Conservation (phyloP, 1,139 yeast genomes). For the Lodderomyces orthopsilosis region DNA sequence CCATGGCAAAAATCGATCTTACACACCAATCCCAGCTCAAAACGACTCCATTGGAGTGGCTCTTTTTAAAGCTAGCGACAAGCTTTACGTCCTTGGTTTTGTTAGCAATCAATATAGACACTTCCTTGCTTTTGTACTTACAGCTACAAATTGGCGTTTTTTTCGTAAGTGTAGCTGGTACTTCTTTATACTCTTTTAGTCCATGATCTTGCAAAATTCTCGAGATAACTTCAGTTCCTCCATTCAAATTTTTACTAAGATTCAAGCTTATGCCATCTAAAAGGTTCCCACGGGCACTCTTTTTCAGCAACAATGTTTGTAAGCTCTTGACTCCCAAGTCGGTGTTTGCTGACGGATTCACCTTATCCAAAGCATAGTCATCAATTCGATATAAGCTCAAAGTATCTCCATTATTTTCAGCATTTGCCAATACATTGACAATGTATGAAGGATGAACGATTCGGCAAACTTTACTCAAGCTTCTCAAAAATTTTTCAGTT, state of each 20-base stretch:
- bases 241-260: constrained; percentile 61
- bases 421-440: constrained; percentile 34
- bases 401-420: constrained; percentile 6
- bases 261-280: constrained; percentile 52
- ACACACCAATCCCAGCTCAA: constrained; percentile 75
- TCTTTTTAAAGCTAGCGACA: constrained; percentile 36
- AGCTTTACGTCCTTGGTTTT: constrained; percentile 44
- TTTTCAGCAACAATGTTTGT: constrained; percentile 1
- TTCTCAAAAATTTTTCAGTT: constrained; percentile 76
- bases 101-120: constrained; percentile 34
- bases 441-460: constrained; percentile 51
- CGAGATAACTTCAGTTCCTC: constrained; percentile 61
- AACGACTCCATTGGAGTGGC: constrained; percentile 22
- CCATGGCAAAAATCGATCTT: constrained; percentile 52
- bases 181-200: constrained; percentile 31
- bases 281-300: constrained; percentile 30
- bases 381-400: constrained; percentile 24
- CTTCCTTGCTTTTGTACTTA: constrained; percentile 12
- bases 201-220: constrained; percentile 71
- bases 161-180: constrained; percentile 20
- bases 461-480: constrained; percentile 33
- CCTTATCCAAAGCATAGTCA: constrained; percentile 38
- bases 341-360: constrained; percentile 26
- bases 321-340: constrained; percentile 27
- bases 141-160: constrained; percentile 7